Evolutionary conservation across 2,329 filamentous ascomycete species (phyloP), one percentile per base, ranked within the genome.

Genomic region (Diaporthe nobilis): DNA sequence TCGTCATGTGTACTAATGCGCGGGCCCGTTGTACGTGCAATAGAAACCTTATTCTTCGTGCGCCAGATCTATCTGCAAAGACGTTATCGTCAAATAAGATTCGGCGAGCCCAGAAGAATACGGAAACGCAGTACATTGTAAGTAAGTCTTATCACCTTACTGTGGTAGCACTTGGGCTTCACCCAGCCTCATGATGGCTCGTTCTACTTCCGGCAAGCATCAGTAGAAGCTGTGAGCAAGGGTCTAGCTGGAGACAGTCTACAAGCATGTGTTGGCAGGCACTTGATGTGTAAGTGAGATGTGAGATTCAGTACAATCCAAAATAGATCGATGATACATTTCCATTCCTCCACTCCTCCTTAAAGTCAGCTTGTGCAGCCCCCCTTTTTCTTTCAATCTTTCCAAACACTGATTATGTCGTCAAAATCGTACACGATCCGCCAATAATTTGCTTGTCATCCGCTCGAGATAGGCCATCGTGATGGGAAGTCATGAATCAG

Each of bases 281-380:
- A 28, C 5, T 68, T 0, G 49, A n/a, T 39, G 31, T 28, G 34
- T 15, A 53, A 53, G 4, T 68, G 47, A 68, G 65, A 68, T 15
- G 22, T 68, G 65, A 68, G 22, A 68, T 68, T 68, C 44, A 39
- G 22, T 68, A 53, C 22, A 68, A 17, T 53, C 17, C 47, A 12
- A 22, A 53, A 9, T n/a, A 68, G 20, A 51, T 39, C 31, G 22
- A 39, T 37, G 31, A 31, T 47, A 53, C 22, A 61, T 22, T 39
- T 39, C 47, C 34, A 25, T 70, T 55, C 47, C 65, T 39, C 31
- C 47, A 7, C 31, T 39, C 47, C 65, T 68, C 34, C 34, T 10
- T 39, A 25, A 55, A 70, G 10, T 57, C 70, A 37, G 77, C 76
- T 47, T 72, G 73, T 53, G 77, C 67, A 55, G 77, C 68, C 73